Evolutionary conservation across 208 protist species (phyloP).

Genomic region (Zelonia costaricensis): DNA sequence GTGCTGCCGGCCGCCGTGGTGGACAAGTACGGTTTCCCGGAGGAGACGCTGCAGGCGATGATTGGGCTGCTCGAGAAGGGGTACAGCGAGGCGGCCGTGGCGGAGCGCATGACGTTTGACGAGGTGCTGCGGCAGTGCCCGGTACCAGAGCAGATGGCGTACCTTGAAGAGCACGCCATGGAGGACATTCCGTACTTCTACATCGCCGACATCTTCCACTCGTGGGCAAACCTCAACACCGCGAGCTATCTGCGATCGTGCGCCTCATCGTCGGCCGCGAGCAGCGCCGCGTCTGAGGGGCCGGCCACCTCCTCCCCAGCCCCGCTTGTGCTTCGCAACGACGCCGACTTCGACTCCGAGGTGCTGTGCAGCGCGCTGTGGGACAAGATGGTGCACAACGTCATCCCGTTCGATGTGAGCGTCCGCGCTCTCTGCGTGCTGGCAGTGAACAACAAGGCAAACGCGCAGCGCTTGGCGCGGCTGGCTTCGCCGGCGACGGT

Average conservation of each 20-base stretch:
- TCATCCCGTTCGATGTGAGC: slow-evolving; percentile 84
- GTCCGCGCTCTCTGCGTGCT: slow-evolving; percentile 73
- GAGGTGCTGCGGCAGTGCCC: slow-evolving; percentile 73
- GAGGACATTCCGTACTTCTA: slow-evolving; percentile 92
- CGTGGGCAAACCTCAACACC: slow-evolving; percentile 70
- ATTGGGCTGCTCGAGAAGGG: slow-evolving; percentile 54
- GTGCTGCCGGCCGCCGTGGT: slow-evolving; percentile 47
- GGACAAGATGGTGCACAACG: slow-evolving; percentile 66
- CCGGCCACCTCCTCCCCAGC: not conserved
- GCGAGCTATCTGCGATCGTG: slow-evolving; percentile 21
- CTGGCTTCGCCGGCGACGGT: slow-evolving; percentile 34
- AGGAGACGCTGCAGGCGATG: slow-evolving; percentile 45
- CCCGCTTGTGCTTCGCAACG: slow-evolving; percentile 17
- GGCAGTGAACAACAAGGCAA: slow-evolving; percentile 42
- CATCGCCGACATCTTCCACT: slow-evolving; percentile 85
- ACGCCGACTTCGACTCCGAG: slow-evolving; percentile 50
- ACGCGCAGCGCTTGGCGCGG: slow-evolving; percentile 46
- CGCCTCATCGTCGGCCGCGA: not conserved
- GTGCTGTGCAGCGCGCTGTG: slow-evolving; percentile 60
- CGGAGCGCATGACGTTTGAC: slow-evolving; percentile 77
- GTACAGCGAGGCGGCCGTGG: slow-evolving; percentile 28
- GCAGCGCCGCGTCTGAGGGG: not conserved
- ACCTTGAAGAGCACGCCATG: slow-evolving; percentile 77
- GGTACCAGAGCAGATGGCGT: slow-evolving; percentile 72
- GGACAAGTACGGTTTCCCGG: slow-evolving; percentile 61